phyloP scores from a whole-genome alignment of 2,329 filamentous ascomycete genomes.

The Talaromyces verruculosus region DNA sequence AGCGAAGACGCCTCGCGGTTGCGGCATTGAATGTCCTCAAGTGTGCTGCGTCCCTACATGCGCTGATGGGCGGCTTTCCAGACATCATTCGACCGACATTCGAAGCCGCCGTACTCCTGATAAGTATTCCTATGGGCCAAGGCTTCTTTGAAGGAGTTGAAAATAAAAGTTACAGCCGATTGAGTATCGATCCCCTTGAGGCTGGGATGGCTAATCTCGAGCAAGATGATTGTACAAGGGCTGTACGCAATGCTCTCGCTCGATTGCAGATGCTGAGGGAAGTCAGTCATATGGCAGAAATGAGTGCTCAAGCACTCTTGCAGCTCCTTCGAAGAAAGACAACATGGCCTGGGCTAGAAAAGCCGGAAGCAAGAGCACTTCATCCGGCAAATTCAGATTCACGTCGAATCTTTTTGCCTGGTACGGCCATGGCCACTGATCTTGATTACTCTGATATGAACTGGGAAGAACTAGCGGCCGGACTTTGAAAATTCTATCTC shows the following conservation, averaged over 20 bases:
- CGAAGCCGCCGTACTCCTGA: slow-evolving; percentile 4
- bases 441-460: background rate
- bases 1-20: background rate
- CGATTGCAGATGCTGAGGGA: background rate
- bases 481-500: too few relatives aligned
- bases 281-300: background rate
- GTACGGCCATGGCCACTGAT: background rate
- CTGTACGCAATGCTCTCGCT: background rate
- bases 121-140: background rate
- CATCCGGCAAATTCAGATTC: background rate
- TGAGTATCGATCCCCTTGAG: background rate
- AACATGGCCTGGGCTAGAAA: background rate
- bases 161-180: background rate
- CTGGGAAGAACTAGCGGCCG: background rate
- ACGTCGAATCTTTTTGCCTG: background rate
- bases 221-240: background rate
- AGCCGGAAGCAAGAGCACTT: background rate
- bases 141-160: background rate
- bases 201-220: background rate
- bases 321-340: background rate
- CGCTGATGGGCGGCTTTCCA: background rate
- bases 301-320: background rate
- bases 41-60: background rate
- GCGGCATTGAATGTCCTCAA: background rate
- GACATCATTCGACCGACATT: background rate